Evolutionary conservation across 805 yeast species (phyloP).

Genomic region (Candida insectorum): DNA sequence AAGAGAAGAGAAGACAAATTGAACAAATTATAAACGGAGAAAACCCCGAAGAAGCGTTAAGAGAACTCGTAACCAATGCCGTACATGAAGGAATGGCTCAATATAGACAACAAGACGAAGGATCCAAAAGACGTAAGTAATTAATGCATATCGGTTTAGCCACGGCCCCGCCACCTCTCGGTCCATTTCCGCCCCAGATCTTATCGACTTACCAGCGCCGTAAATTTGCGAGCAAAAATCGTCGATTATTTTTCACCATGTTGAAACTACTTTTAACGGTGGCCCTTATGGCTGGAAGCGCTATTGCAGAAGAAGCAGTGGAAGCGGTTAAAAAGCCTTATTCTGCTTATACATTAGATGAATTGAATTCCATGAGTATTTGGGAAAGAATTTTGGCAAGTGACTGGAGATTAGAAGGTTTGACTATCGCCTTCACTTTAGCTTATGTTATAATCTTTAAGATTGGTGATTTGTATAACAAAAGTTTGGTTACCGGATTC

Average conservation of each 20-base stretch:
- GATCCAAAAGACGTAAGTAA: background rate
- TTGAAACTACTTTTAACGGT: constrained; percentile 3
- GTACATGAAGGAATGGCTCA: constrained; percentile 54
- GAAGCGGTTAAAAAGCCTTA: constrained; percentile 11
- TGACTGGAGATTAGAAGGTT: constrained; percentile 75
- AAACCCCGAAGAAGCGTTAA: constrained; percentile 75
- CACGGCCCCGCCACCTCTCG: no score
- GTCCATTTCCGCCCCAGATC: no score
- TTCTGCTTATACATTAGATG: constrained; percentile 41
- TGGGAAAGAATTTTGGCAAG: constrained; percentile 54
- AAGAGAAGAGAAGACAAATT: constrained; percentile 58
- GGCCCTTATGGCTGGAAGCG: constrained; percentile 6
- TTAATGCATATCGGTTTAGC: no score
- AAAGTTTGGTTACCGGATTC: constrained; percentile 50
- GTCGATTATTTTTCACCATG: constrained; percentile 2
- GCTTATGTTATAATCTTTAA: constrained; percentile 49
- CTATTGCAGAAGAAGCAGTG: constrained; percentile 4
- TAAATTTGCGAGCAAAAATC: no score
- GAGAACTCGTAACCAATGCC: constrained; percentile 62
- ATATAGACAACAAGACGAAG: constrained; percentile 15
- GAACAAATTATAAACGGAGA: constrained; percentile 75
- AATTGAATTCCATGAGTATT: constrained; percentile 57
- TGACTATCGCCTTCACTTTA: constrained; percentile 50
- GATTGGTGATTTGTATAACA: constrained; percentile 61
- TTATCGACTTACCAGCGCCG: no score